Percentiles rank a stretch among this genome's conserved stretches.
phyloP scores from a whole-genome alignment of 306 rosid genomes.

The Vachellia pachyceras region DNA sequence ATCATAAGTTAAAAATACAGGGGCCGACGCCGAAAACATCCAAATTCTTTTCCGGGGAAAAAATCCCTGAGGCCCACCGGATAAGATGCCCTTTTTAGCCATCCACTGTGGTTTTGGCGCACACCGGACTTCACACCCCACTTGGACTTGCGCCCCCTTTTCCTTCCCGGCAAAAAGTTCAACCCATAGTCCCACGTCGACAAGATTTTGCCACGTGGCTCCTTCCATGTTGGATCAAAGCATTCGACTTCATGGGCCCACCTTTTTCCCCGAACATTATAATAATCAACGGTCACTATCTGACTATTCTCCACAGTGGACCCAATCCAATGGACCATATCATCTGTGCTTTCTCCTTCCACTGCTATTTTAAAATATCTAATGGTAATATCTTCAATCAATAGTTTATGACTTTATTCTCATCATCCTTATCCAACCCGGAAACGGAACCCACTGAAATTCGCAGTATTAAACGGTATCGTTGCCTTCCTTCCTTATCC shows the following conservation, averaged over 20 bases:
- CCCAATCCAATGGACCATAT: neutral
- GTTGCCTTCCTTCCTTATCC: neutral
- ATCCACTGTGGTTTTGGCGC: neutral
- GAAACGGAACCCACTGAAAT: conserved; percentile 34
- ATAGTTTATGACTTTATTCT: neutral
- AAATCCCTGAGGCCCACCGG: neutral
- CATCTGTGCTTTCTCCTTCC: neutral
- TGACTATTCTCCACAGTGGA: neutral
- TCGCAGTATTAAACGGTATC: conserved; percentile 34
- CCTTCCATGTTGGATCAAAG: neutral
- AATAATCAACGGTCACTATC: conserved; percentile 7
- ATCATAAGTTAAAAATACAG: too few relatives aligned
- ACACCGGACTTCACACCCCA: neutral
- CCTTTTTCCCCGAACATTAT: neutral
- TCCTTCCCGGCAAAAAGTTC: neutral
- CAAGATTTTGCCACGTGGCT: conserved; percentile 1
- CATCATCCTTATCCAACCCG: conserved; percentile 49
- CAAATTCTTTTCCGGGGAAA: neutral
- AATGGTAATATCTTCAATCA: neutral
- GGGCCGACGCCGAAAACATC: neutral
- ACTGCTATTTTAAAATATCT: conserved; percentile 1
- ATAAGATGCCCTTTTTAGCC: neutral
- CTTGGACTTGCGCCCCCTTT: neutral
- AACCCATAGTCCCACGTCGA: neutral
- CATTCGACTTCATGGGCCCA: neutral